Conservation (phyloP, 805 yeast genomes). For the Kuraishia floccosa region DNA sequence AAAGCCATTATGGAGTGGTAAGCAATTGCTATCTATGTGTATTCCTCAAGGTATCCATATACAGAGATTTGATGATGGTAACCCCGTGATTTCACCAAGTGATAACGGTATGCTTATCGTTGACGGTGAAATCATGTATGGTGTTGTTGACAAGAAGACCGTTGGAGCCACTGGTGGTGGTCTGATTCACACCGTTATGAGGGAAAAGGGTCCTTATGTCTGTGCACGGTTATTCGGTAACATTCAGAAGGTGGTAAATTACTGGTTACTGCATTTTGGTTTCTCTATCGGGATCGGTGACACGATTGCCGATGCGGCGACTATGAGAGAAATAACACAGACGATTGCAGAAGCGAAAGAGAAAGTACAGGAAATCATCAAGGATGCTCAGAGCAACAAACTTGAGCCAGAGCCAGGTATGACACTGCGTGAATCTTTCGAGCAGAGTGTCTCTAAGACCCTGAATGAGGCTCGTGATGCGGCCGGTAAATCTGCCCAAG, state of each 20-base stretch:
- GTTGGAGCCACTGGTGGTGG: conserved; percentile 99
- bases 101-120: conserved; percentile 94
- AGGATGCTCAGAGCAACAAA: conserved; percentile 82
- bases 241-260: conserved; percentile 91
- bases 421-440: conserved; percentile 97
- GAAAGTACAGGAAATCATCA: conserved; percentile 88
- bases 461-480: conserved; percentile 98
- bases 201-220: conserved; percentile 89
- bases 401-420: conserved; percentile 98
- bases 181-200: conserved; percentile 90
- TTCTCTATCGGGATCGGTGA: conserved; percentile 99
- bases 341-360: conserved; percentile 89
- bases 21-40: conserved; percentile 83
- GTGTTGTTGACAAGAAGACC: conserved; percentile 96
- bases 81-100: conserved; percentile 71
- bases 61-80: conserved; percentile 88
- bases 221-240: conserved; percentile 89
- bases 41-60: conserved; percentile 94
- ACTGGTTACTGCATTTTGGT: conserved; percentile 93
- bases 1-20: conserved; percentile 95
- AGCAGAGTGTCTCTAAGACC: conserved; percentile 90
- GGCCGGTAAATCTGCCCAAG: conserved; percentile 98
- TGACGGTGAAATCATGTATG: conserved; percentile 94
- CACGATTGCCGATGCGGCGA: conserved; percentile 94
- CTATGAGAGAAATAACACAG: conserved; percentile 88